Evolutionary conservation across 2,329 filamentous ascomycete species (phyloP), one percentile per base, ranked within the genome.

Genomic region (Fusarium newnesense): DNA sequence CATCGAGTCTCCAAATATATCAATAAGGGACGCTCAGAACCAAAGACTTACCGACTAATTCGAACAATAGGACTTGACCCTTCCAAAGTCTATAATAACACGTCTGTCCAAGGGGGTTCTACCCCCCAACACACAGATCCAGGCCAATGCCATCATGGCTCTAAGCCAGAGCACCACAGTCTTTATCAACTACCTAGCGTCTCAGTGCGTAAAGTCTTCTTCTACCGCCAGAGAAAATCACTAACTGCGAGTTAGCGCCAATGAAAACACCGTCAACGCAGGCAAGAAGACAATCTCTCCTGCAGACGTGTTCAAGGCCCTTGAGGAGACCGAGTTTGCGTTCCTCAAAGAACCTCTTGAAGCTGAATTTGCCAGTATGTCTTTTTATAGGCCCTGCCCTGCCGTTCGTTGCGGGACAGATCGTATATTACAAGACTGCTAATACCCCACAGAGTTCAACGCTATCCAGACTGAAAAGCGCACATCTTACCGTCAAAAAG

Each of bases 91-190:
- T 11, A 94, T 96, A 82, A 91, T 96, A 74, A 93, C 92, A 60
- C 88, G 93, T 60, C 87, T 96, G 39, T 92, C 93, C 44, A 96
- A 96, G 83, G 92, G 93, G 44, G 93, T 94, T 10, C 85, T 96
- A 9, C 93, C 94, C 2, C 87, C 93, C 10, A 95, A 95, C 79
- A 95, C 93, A 9, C 92, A 94, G 82, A 93, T 96, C 54, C 93
- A 96, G 80, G 93, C 91, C 78, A 94, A 95, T 83, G 94, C 94
- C 46, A 89, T 95, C 61, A 83, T 94, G 58, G 94, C 93, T 15
- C 88, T 96, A 84, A 92, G 90, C 74, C 95, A 95, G 83, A 93
- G 92, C 81, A 92, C 94, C 12, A 95, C 93, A 3, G 91, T 96
- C 1, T 96, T 96, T 78, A 92, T 96, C 76, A 96, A 90, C 83